A percentile compares a stretch with the other conserved stretches of the same genome.
Conservation (phyloP, 176 grass and related monocot species). For the Paspalum vaginatum region DNA sequence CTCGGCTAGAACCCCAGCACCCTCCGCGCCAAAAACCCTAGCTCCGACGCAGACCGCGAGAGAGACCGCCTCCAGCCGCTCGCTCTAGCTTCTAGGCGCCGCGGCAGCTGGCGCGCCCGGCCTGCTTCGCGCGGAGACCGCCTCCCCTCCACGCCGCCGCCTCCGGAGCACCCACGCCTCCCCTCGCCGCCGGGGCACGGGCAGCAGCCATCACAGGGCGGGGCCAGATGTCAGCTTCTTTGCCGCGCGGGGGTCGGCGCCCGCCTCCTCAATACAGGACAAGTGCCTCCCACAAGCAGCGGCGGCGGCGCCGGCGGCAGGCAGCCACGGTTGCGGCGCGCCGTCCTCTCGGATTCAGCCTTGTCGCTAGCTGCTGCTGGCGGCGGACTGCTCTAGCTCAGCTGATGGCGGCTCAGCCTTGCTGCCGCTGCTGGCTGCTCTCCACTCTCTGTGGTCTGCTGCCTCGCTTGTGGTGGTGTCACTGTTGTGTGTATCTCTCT, state of each 20-base stretch:
- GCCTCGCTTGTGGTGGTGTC: slow-evolving; percentile 7
- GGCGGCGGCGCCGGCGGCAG: neutral
- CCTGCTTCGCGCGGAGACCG: slow-evolving; percentile 75
- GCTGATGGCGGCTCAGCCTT: slow-evolving; percentile 9
- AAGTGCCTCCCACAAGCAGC: neutral
- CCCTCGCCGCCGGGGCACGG: slow-evolving; percentile 52
- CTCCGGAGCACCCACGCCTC: slow-evolving; percentile 35
- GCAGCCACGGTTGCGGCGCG: slow-evolving; percentile 17
- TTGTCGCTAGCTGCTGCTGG: slow-evolving; percentile 25
- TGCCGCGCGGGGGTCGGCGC: neutral
- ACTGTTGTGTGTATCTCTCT: slow-evolving; percentile 29
- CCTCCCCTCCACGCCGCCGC: slow-evolving; percentile 57
- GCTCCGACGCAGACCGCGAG: slow-evolving; percentile 19
- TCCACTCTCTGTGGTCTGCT: slow-evolving; percentile 6
- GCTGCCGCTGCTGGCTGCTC: slow-evolving; percentile 21
- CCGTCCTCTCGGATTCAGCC: neutral
- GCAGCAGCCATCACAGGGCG: slow-evolving; percentile 65
- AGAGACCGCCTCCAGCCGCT: neutral
- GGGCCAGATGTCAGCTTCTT: slow-evolving; percentile 24
- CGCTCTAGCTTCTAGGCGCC: slow-evolving; percentile 63
- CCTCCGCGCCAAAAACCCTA: slow-evolving; percentile 32
- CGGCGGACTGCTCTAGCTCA: slow-evolving; percentile 8
- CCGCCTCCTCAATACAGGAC: neutral
- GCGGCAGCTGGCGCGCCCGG: slow-evolving; percentile 85
- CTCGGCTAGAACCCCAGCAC: neutral